These are phyloP conservation scores for Ophiostoma novo-ulmi DNA, from an alignment of 2,329 filamentous ascomycete species.

Conservation along the genomic window DNA sequence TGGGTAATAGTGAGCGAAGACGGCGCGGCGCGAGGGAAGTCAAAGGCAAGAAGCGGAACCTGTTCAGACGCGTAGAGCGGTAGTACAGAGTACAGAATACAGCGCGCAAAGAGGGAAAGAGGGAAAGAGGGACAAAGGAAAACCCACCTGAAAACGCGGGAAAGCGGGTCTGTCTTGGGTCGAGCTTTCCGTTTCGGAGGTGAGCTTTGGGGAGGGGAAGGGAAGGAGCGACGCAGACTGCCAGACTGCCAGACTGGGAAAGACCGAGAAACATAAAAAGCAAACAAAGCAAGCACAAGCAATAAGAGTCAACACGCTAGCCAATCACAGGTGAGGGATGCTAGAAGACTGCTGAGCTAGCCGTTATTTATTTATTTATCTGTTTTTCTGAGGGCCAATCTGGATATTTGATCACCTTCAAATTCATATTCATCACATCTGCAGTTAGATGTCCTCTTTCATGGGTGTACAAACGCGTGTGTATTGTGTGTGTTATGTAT, in stretches of 20 bases:
- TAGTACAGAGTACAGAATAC: constrained; percentile 8
- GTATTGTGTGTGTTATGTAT: too few relatives aligned
- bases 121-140: constrained; percentile 17
- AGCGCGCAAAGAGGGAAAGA: constrained; percentile 13
- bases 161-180: constrained; percentile 27
- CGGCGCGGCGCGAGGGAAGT: not conserved
- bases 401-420: too few relatives aligned
- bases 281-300: not conserved
- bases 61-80: constrained; percentile 5
- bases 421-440: too few relatives aligned
- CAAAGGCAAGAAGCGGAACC: not conserved
- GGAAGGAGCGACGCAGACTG: not conserved
- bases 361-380: too few relatives aligned
- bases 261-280: not conserved
- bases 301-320: too few relatives aligned
- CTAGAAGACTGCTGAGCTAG: too few relatives aligned
- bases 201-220: constrained; percentile 20
- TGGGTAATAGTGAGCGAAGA: not conserved
- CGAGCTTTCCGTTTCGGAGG: constrained; percentile 21
- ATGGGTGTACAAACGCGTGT: too few relatives aligned
- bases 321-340: too few relatives aligned
- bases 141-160: constrained; percentile 22
- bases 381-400: too few relatives aligned
- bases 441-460: too few relatives aligned
- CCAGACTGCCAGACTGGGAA: not conserved